Conservation (phyloP, 2,329 filamentous ascomycete species). For the Trichoderma pleuroti region DNA sequence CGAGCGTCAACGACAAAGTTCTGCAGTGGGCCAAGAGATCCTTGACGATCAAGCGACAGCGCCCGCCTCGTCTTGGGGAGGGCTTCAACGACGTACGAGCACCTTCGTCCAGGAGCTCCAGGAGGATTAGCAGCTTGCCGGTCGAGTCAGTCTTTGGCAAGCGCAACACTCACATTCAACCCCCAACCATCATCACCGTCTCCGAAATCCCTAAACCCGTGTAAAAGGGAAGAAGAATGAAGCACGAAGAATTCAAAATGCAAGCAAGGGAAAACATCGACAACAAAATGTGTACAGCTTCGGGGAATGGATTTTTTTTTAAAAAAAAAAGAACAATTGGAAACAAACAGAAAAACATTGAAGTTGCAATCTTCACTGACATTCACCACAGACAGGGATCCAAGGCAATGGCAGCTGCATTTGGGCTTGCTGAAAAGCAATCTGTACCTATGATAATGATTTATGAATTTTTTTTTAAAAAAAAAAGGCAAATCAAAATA, state of each 20-base stretch:
- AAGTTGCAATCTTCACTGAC: neutral
- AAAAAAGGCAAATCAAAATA: constrained; percentile 49
- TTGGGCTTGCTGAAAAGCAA: neutral
- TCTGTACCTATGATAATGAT: constrained; percentile 21
- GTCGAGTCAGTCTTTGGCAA: neutral
- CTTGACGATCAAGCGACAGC: constrained; percentile 27
- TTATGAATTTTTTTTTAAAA: neutral
- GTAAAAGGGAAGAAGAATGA: neutral
- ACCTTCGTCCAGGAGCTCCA: constrained; percentile 2
- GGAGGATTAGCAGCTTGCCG: neutral
- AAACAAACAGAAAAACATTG: neutral
- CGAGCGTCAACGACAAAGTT: constrained; percentile 33
- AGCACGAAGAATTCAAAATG: neutral
- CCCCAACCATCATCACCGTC: constrained; percentile 21
- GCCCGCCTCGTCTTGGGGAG: constrained; percentile 24
- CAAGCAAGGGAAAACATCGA: neutral
- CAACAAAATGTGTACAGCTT: neutral
- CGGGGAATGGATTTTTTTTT: neutral
- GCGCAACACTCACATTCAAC: constrained; percentile 13
- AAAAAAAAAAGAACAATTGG: too few species aligned
- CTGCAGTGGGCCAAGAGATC: constrained; percentile 36
- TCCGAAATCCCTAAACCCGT: constrained; percentile 21
- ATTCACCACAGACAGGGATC: neutral
- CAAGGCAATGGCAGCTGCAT: neutral
- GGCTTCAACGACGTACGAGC: constrained; percentile 23